Percentiles rank a stretch among this genome's conserved stretches.
These are phyloP conservation scores for Pythium folliculosum DNA, from an alignment of 352 stramenopile species.

Conservation along the genomic window DNA sequence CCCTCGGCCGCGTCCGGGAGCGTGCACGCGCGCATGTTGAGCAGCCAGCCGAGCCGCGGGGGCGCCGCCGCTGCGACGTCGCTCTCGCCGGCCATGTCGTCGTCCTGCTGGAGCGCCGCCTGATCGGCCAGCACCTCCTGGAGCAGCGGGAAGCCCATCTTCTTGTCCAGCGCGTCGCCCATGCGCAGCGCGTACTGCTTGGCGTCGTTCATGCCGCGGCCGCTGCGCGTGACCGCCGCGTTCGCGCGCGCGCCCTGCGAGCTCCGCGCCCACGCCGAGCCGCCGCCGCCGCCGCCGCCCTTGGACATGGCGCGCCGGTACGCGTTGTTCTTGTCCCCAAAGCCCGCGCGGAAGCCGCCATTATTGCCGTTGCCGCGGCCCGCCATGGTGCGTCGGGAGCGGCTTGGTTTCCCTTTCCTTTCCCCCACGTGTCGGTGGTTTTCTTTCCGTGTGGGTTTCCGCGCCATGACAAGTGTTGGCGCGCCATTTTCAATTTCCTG, in stretches of 20 bases:
- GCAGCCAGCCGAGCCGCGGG: slow-evolving; percentile 63
- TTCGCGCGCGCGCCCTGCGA: slow-evolving; percentile 78
- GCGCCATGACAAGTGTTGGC: not conserved
- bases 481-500: not conserved
- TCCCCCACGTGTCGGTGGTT: not conserved
- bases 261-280: slow-evolving; percentile 65
- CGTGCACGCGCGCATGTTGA: slow-evolving; percentile 68
- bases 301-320: slow-evolving; percentile 58
- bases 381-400: not conserved
- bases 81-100: not conserved
- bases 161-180: slow-evolving; percentile 69
- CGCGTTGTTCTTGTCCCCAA: slow-evolving; percentile 29
- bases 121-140: slow-evolving; percentile 53
- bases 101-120: slow-evolving; percentile 39
- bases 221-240: slow-evolving; percentile 33
- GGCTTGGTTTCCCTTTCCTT: not conserved
- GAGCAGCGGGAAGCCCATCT: slow-evolving; percentile 69
- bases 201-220: slow-evolving; percentile 57
- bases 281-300: slow-evolving; percentile 26
- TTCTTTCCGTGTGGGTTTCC: not conserved
- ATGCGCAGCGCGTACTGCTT: slow-evolving; percentile 61
- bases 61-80: slow-evolving; percentile 14
- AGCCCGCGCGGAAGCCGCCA: not conserved
- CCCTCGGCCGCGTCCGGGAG: slow-evolving; percentile 55
- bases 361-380: not conserved